phyloP scores from a whole-genome alignment of 2,329 filamentous ascomycete genomes.

The Bisporella sp. region DNA sequence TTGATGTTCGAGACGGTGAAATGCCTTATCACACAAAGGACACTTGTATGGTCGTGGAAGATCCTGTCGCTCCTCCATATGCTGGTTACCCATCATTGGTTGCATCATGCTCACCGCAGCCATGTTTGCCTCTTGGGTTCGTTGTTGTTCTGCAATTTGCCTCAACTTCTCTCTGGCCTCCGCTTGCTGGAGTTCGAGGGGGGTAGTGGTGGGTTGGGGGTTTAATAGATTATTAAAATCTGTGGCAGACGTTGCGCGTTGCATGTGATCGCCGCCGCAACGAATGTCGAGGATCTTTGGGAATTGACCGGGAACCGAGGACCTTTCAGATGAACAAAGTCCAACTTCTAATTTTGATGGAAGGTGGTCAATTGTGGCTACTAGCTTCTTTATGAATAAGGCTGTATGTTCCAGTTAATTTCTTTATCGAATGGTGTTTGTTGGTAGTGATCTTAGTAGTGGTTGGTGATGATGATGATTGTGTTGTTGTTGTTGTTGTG shows the following conservation, averaged over 20 bases:
- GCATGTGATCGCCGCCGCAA: conserved; percentile 56
- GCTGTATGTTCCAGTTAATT: too few relatives aligned
- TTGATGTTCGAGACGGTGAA: conserved; percentile 96
- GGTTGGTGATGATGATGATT: too few relatives aligned
- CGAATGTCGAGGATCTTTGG: conserved; percentile 16
- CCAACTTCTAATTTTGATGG: too few relatives aligned
- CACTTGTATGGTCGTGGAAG: conserved; percentile 97
- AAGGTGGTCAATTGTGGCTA: too few relatives aligned
- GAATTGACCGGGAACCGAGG: too few relatives aligned
- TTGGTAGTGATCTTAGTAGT: too few relatives aligned
- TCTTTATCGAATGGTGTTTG: too few relatives aligned
- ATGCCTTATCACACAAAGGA: conserved; percentile 95
- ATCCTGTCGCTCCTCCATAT: conserved; percentile 44
- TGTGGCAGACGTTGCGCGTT: conserved; percentile 65
- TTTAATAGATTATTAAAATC: conserved; percentile 73
- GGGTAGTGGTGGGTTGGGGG: conserved; percentile 38
- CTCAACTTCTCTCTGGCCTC: conserved; percentile 23
- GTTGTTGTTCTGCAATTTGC: conserved; percentile 26
- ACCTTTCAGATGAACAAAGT: too few relatives aligned
- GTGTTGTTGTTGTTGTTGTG: too few relatives aligned
- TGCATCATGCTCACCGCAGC: conserved; percentile 36
- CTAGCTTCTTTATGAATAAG: too few relatives aligned
- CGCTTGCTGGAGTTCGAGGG: conserved; percentile 25
- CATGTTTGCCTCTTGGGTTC: conserved; percentile 38
- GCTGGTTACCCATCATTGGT: conserved; percentile 26